These are phyloP conservation scores for Tolypocladium album DNA, from an alignment of 2,329 filamentous ascomycete species.

Conservation along the genomic window DNA sequence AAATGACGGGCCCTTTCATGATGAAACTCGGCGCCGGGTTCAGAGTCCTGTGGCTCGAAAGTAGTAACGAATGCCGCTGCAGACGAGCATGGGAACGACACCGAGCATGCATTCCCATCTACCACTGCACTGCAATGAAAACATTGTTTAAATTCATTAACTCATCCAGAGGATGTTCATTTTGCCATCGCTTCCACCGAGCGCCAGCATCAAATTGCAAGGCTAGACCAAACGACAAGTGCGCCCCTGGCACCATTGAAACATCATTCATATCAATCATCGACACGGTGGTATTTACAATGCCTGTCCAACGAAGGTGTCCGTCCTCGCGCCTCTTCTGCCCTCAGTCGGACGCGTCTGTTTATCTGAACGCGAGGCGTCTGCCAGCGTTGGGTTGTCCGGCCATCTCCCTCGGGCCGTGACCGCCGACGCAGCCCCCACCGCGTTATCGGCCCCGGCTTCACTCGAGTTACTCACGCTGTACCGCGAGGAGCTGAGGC, in stretches of 20 bases:
- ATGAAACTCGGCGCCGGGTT: background rate
- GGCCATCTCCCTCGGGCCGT: constrained; percentile 7
- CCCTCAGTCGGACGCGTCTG: background rate
- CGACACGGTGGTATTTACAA: background rate
- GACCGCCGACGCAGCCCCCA: background rate
- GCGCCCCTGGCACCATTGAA: background rate
- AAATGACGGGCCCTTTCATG: no score
- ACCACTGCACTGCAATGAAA: background rate
- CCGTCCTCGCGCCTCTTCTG: background rate
- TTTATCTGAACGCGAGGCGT: background rate
- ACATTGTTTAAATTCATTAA: background rate
- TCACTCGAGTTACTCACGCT: constrained; percentile 31
- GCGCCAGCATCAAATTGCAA: background rate
- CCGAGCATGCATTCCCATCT: background rate
- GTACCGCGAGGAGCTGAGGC: constrained; percentile 31
- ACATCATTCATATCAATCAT: background rate
- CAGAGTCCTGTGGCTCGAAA: background rate
- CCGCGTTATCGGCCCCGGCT: background rate
- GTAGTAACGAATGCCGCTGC: background rate
- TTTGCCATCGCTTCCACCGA: background rate
- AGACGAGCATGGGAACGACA: background rate
- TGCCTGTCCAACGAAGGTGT: background rate
- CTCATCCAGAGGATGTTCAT: background rate
- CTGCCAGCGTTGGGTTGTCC: constrained; percentile 12
- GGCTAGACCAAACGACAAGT: background rate